Evolutionary conservation across 768 basidiomycete genomes (phyloP).

Genomic region (Udeniomyces megalosporus): DNA sequence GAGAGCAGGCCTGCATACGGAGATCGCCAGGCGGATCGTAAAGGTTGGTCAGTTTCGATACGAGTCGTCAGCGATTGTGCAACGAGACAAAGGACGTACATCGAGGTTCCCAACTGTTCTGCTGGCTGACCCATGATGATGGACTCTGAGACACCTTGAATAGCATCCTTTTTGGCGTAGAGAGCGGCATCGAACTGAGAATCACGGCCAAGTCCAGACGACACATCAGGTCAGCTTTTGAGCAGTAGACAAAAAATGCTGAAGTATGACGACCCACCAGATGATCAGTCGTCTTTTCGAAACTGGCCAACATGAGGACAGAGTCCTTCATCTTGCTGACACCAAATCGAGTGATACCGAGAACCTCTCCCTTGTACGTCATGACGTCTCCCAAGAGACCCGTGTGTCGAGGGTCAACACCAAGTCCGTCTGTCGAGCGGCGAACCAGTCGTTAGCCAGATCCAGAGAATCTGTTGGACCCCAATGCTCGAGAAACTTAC

Average conservation of each 20-base stretch:
- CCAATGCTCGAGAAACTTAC: slow-evolving; percentile 27
- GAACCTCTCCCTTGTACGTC: slow-evolving; percentile 95
- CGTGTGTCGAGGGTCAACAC: slow-evolving; percentile 94
- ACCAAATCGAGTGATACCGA: slow-evolving; percentile 96
- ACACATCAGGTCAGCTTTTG: not conserved
- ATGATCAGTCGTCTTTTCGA: slow-evolving; percentile 99
- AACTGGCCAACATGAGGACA: slow-evolving; percentile 95
- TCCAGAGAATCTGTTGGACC: too few relatives aligned
- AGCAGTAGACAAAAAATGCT: not conserved
- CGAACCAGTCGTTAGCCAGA: too few relatives aligned
- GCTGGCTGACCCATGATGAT: slow-evolving; percentile 99
- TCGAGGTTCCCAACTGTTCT: slow-evolving; percentile 81
- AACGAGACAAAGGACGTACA: slow-evolving; percentile 45
- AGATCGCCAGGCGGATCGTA: too few relatives aligned
- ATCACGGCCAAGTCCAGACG: not conserved
- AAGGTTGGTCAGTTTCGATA: too few relatives aligned
- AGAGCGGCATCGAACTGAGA: slow-evolving; percentile 76
- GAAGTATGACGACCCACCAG: slow-evolving; percentile 36
- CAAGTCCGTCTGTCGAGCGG: slow-evolving; percentile 84
- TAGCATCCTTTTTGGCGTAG: slow-evolving; percentile 84
- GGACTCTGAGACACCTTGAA: slow-evolving; percentile 94
- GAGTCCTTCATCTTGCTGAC: slow-evolving; percentile 97
- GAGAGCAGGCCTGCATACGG: slow-evolving; percentile 5
- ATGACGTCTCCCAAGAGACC: slow-evolving; percentile 98
- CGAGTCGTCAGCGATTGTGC: not conserved